Evolutionary conservation across 768 basidiomycete genomes (phyloP).

Genomic region (Pilatotrama ljubarskyi): DNA sequence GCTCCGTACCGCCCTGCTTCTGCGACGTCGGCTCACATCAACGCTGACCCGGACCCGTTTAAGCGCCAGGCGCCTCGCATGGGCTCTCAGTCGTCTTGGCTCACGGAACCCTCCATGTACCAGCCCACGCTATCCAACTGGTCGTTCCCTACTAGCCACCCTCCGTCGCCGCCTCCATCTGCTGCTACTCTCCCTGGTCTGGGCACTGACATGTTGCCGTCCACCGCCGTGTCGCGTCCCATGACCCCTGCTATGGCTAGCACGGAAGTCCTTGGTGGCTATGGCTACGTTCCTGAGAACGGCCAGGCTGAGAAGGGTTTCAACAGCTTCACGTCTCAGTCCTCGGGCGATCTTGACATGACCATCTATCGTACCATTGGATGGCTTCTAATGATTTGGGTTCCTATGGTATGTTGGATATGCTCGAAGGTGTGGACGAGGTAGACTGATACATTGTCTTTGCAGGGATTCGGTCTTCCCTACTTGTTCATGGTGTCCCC

Average conservation of each 20-base stretch:
- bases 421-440: not conserved
- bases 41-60: slow-evolving; percentile 63
- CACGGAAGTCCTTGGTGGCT: slow-evolving; percentile 67
- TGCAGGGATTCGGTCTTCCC: slow-evolving; percentile 60
- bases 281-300: slow-evolving; percentile 54
- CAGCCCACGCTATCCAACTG: slow-evolving; percentile 62
- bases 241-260: slow-evolving; percentile 54
- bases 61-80: slow-evolving; percentile 51
- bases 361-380: slow-evolving; percentile 53
- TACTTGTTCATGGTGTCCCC: slow-evolving; percentile 50
- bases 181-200: slow-evolving; percentile 41
- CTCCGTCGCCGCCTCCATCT: slow-evolving; percentile 32
- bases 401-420: slow-evolving; percentile 58
- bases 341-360: slow-evolving; percentile 54
- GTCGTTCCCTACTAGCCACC: slow-evolving; percentile 61
- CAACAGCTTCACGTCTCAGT: slow-evolving; percentile 42
- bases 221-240: slow-evolving; percentile 43
- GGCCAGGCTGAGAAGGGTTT: slow-evolving; percentile 56
- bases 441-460: not conserved
- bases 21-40: slow-evolving; percentile 38
- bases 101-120: slow-evolving; percentile 62
- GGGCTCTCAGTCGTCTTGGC: slow-evolving; percentile 73
- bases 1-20: slow-evolving; percentile 54
- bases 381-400: slow-evolving; percentile 70
- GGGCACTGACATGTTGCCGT: slow-evolving; percentile 42